These are phyloP conservation scores for Talaromyces piceae DNA, from an alignment of 2,329 filamentous ascomycete genomes.

Conservation along the genomic window DNA sequence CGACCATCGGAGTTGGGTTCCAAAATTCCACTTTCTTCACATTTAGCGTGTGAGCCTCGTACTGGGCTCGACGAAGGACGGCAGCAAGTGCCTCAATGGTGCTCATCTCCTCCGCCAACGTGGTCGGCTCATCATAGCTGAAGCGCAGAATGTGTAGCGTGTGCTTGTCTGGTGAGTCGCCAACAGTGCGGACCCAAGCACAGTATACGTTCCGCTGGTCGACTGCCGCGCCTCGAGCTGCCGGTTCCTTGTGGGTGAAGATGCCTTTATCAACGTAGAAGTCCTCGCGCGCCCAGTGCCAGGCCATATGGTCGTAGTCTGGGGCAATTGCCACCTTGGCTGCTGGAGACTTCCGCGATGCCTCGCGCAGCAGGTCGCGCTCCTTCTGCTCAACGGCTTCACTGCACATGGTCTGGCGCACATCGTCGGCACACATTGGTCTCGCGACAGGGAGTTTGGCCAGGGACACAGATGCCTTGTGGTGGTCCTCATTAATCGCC, in stretches of 20 bases:
- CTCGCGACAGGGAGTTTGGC: slow-evolving; percentile 23
- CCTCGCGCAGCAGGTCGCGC: slow-evolving; percentile 52
- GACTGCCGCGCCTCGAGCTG: slow-evolving; percentile 64
- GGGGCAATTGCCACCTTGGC: slow-evolving; percentile 61
- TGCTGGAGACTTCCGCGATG: slow-evolving; percentile 32
- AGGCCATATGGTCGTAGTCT: slow-evolving; percentile 59
- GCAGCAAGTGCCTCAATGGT: slow-evolving; percentile 50
- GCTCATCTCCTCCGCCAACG: slow-evolving; percentile 39
- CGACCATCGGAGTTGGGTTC: slow-evolving; percentile 61
- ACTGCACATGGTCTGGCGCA: slow-evolving; percentile 43
- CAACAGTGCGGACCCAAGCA: slow-evolving; percentile 36
- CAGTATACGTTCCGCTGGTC: slow-evolving; percentile 33
- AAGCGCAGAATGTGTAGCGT: slow-evolving; percentile 38
- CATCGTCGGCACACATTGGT: slow-evolving; percentile 26
- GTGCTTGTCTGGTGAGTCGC: slow-evolving; percentile 27
- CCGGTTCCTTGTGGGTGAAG: slow-evolving; percentile 41
- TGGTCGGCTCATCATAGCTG: slow-evolving; percentile 33
- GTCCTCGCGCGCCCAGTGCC: slow-evolving; percentile 76
- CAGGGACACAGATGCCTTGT: slow-evolving; percentile 15
- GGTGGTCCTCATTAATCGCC: slow-evolving; percentile 26
- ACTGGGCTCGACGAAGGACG: slow-evolving; percentile 60
- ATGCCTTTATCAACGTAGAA: slow-evolving; percentile 63
- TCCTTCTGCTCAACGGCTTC: slow-evolving; percentile 60
- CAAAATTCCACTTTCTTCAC: slow-evolving; percentile 68
- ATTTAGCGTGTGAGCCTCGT: slow-evolving; percentile 64